Percentiles rank a stretch among this genome's conserved stretches.
Evolutionary conservation across 805 yeast genomes (phyloP).

Genomic region (Naumovozyma baii): DNA sequence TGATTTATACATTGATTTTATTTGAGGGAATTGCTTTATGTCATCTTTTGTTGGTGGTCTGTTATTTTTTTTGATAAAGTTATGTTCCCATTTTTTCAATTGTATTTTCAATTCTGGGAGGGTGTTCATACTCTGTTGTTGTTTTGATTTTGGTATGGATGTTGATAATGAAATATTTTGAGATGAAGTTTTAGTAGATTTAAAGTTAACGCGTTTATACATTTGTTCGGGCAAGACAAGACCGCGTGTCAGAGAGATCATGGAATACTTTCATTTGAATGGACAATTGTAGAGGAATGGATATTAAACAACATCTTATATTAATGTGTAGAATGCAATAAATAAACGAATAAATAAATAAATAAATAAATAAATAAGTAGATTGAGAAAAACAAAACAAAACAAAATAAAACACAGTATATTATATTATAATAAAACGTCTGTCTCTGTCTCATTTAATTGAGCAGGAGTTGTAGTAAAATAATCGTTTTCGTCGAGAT

Average conservation of each 20-base stretch:
- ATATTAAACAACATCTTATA: too few relatives aligned
- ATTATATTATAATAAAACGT: not conserved
- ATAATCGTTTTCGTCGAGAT: not conserved
- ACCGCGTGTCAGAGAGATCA: too few relatives aligned
- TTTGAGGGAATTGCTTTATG: constrained; percentile 33
- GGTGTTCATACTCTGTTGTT: not conserved
- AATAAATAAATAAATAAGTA: not conserved
- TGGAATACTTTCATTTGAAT: too few relatives aligned
- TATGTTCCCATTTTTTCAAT: constrained; percentile 48
- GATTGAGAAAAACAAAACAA: too few relatives aligned
- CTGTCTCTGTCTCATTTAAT: not conserved
- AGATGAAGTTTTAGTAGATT: too few relatives aligned
- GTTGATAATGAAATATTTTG: too few relatives aligned
- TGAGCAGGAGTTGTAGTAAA: not conserved
- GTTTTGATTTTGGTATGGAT: too few relatives aligned
- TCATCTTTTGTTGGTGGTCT: constrained; percentile 42
- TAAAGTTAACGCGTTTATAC: not conserved
- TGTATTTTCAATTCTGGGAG: constrained; percentile 31
- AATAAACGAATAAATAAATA: not conserved
- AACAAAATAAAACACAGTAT: too few relatives aligned
- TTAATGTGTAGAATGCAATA: too few relatives aligned
- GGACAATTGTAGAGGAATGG: too few relatives aligned
- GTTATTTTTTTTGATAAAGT: constrained; percentile 32
- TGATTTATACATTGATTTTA: constrained; percentile 30
- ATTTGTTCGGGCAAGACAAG: too few relatives aligned